These are phyloP conservation scores for Phtheirospermum japonicum DNA, from an alignment of 257 asterid species.

Conservation along the genomic window DNA sequence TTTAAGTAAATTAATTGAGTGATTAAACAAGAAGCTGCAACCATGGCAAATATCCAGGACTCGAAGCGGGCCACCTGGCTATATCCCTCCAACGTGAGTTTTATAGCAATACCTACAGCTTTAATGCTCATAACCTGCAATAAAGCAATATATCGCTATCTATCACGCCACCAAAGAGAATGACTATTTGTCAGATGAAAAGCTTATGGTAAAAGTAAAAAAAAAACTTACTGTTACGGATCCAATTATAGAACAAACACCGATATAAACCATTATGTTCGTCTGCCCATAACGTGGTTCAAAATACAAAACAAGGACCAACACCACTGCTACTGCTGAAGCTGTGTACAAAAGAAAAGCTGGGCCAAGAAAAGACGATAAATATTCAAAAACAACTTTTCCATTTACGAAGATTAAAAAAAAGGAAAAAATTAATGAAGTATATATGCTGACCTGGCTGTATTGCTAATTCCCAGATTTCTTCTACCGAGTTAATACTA, in stretches of 20 bases:
- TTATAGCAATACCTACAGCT: slow-evolving; percentile 76
- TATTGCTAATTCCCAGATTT: slow-evolving; percentile 73
- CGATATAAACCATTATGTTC: slow-evolving; percentile 69
- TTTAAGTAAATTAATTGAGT: slow-evolving; percentile 73
- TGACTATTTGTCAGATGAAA: too few species aligned
- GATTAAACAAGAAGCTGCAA: slow-evolving; percentile 57
- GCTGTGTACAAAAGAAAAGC: slow-evolving; percentile 72
- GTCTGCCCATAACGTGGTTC: slow-evolving; percentile 83
- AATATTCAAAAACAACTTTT: slow-evolving; percentile 8
- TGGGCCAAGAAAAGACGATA: slow-evolving; percentile 37
- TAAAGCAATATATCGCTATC: slow-evolving; percentile 23
- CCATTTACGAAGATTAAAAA: slow-evolving; percentile 19
- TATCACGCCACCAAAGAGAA: too few species aligned
- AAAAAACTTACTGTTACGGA: slow-evolving; percentile 73
- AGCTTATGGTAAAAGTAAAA: neutral
- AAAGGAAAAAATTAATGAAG: too few species aligned
- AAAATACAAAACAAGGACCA: slow-evolving; percentile 66
- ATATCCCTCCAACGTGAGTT: slow-evolving; percentile 68
- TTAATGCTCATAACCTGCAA: slow-evolving; percentile 87
- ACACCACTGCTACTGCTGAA: slow-evolving; percentile 57
- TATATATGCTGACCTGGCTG: slow-evolving; percentile 80
- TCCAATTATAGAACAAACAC: slow-evolving; percentile 77
- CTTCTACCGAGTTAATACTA: slow-evolving; percentile 75
- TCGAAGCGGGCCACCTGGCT: slow-evolving; percentile 60
- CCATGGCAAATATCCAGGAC: slow-evolving; percentile 77